Evolutionary conservation across 2,329 filamentous ascomycete species (phyloP), one percentile per base, ranked within the genome.

Genomic region (Davidsoniella virescens): DNA sequence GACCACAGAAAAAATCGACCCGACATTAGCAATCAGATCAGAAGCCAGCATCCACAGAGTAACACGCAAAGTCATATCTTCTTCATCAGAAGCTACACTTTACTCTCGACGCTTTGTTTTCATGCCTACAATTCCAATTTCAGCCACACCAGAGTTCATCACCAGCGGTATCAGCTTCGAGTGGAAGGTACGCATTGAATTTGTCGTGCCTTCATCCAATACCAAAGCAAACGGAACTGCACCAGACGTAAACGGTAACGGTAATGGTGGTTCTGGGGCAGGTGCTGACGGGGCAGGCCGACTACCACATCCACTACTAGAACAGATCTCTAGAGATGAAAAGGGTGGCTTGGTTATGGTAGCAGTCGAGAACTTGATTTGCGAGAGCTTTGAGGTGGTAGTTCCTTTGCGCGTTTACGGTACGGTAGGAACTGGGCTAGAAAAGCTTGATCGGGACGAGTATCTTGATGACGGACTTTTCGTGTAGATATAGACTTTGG

Each of bases 101-200:
- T 95, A 84, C 62, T 79, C 87, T 2, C 75, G 83, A 6, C 75
- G 87, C 46, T 72, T 90, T 18, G 78, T 84, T 5, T 95, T 96
- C 59, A 80, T 73, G 7, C 84, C 87, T 0, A 83, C 85, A 0
- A 87, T 98, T 45, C 92, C 92, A 0, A 74, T 83, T 16, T 73
- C 73, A 12, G 87, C 86, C 0, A 94, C 88, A 1, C 92, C 92
- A 0, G 87, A 92, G 55, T 94, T 98, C 57, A 75, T 93, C 44
- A 98, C 92, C 0, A 94, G 80, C 54, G 88, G 88, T 2, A 77
- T 98, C 3, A 84, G 77, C 55, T 69, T 95, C 23, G 83, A 87
- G 56, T 98, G 92, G 92, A 84, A 83, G 62, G 70, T 98, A 33
- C 72, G 86, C 1, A 78, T 98, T 52, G 88, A 96, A 65, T 98